Evolutionary conservation across 176 grass and related monocot species (phyloP).

Genomic region (Juncus inflexus): DNA sequence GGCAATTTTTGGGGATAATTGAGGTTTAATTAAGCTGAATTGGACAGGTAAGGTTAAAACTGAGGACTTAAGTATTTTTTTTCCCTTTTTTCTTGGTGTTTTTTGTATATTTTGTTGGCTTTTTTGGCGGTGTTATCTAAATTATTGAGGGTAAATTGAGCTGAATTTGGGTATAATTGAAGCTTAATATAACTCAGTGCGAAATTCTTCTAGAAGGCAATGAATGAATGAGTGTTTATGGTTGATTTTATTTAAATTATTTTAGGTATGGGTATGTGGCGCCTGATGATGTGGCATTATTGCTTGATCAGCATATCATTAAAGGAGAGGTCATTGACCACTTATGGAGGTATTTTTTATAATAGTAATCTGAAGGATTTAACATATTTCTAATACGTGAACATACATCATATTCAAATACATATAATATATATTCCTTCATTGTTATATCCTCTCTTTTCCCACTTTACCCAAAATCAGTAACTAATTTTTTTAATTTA

Average conservation of each 20-base stretch:
- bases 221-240: conserved; percentile 7
- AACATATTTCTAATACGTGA: background rate
- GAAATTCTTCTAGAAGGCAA: no score
- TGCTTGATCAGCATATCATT: conserved; percentile 70
- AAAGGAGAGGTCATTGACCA: conserved; percentile 72
- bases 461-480: background rate
- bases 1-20: no score
- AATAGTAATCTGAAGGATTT: conserved; percentile 9
- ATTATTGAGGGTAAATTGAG: no score
- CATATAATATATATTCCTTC: background rate
- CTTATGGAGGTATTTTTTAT: conserved; percentile 67
- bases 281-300: conserved; percentile 80
- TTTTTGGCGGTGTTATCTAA: no score
- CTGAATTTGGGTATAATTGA: no score
- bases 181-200: no score
- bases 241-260: conserved; percentile 38
- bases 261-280: conserved; percentile 95
- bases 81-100: no score
- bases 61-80: no score
- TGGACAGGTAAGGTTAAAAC: no score
- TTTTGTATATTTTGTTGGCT: no score
- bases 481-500: conserved; percentile 22
- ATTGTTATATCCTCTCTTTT: background rate
- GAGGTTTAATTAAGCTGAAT: no score
- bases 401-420: background rate